Base-by-base conservation (phyloP, 2,329 filamentous ascomycete species). In the Paraphaeosphaeria sporulosa region DNA sequence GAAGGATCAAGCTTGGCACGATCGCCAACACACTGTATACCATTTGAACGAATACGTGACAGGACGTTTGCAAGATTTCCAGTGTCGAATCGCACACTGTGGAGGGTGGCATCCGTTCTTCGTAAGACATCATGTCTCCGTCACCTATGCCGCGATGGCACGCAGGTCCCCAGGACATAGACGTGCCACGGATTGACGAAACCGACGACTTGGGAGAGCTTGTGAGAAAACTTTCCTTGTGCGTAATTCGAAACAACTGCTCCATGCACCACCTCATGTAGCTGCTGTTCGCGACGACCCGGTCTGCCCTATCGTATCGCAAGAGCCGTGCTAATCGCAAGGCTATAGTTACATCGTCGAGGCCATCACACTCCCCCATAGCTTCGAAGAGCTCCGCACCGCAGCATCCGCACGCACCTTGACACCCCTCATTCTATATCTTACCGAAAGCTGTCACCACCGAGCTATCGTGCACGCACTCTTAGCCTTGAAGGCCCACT, bases 401-500 rank as follows among this genome's bases (percentile, higher is more conserved):
- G 90, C 87, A 1, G 82, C 87, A 6, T 86, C 87, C 27, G 88
- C 88, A 1, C 71, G 70, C 8, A 62, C 84, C 82, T 63, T 86
- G 80, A 66, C 82, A 86, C 70, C 85, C 81, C 79, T 94, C 57
- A 87, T 91, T 50, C 84, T 87, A 43, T 86, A 92, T 72, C 82
- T 94, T 32, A 84, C 83, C 55, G 74, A 82, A 23, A 84, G 84
- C 21, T 89, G 89, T 69, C 87, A 86, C 59, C 90, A 93, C 72
- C 87, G 86, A 5, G 87, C 86, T 61, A 86, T 92, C 57, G 88
- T 93, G 47, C 90, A 90, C 70, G 90, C 90, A 52, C 80, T 94
- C 34, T 80, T 94, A 89, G 90, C 90, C 1, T 81, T 93, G 32
- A 91, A 90, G 72, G 92, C 89, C 83, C 90, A 94, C 71, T 94